These are phyloP conservation scores for Picea glauca DNA, from an alignment of 75 land plant genomes.

Conservation along the genomic window DNA sequence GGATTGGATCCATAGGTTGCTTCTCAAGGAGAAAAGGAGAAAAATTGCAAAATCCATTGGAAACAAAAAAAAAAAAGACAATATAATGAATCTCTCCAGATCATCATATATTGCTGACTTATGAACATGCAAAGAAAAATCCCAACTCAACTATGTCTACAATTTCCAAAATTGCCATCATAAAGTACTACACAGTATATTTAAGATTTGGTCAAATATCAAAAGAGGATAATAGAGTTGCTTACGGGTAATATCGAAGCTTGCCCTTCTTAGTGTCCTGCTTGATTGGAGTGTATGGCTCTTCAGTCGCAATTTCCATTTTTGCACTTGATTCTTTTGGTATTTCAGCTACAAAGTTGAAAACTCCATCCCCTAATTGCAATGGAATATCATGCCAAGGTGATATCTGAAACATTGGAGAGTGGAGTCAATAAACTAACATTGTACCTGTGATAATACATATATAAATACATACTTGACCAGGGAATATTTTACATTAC, in stretches of 20 bases:
- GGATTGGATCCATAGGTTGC: background rate
- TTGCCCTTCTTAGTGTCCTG: slow-evolving; percentile 98
- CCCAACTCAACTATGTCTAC: background rate
- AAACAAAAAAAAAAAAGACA: background rate
- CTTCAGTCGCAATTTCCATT: slow-evolving; percentile 99
- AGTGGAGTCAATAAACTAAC: background rate
- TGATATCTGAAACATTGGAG: slow-evolving; percentile 50
- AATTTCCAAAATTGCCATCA: background rate
- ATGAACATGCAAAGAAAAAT: too few relatives aligned
- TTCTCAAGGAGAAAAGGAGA: background rate
- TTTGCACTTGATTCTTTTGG: slow-evolving; percentile 93
- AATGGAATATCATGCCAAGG: slow-evolving; percentile 97
- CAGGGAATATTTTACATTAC: too few relatives aligned
- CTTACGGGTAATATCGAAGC: slow-evolving; percentile 93
- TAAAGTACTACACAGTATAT: background rate
- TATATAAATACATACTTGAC: too few relatives aligned
- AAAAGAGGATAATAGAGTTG: background rate
- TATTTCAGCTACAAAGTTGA: slow-evolving; percentile 81
- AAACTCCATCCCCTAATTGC: slow-evolving; percentile 66
- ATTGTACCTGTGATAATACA: background rate
- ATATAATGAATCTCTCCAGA: slow-evolving; percentile 1
- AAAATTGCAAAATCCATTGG: background rate
- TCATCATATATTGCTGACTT: background rate
- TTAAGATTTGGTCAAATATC: background rate
- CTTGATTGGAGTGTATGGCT: slow-evolving; percentile 86